Evolutionary conservation across 2,329 filamentous ascomycete species (phyloP), one percentile per base, ranked within the genome.

Genomic region (Trichoderma semiorbis): DNA sequence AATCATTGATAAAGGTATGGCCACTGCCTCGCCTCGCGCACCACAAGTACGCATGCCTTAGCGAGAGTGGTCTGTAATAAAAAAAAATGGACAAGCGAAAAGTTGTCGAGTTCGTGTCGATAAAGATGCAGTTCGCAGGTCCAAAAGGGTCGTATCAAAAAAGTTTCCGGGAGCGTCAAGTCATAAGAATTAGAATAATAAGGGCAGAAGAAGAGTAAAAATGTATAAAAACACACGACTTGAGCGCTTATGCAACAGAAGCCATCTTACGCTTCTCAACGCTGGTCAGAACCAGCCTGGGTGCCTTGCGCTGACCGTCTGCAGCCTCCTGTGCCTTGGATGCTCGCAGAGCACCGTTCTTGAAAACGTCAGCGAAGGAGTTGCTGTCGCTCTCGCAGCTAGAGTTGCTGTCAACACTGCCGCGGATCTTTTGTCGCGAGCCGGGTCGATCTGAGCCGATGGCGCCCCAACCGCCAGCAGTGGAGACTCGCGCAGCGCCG

Each of bases 371-470:
- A 72, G 89, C 89, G 78, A 91, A 91, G 78, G 90, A 93, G 73
- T 89, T 81, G 73, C 79, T 82, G 85, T 87, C 79, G 81, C 84
- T 81, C 75, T 87, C 86, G 70, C 78, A 78, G 34, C 80, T 79
- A 2, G 81, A 90, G 50, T 91, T 84, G 76, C 91, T 93, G 74
- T 91, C 91, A 70, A 83, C 85, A 82, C 83, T 91, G 85, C 80
- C 87, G 79, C 82, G 89, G 81, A 82, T 84, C 84, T 91, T 93
- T 81, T 93, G 87, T 39, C 88, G 86, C 26, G 90, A 91, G 76
- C 85, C 90, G 75, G 95, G 95, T 73, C 93, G 90, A 82, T 97
- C 93, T 2, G 93, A 96, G 69, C 94, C 94, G 78, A 97, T 97
- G 64, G 94, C 94, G 73, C 93, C 88, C 88, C 87, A 90, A 79